Base-by-base conservation (phyloP, 768 basidiomycete genomes). In the Tephrocybe sp. region DNA sequence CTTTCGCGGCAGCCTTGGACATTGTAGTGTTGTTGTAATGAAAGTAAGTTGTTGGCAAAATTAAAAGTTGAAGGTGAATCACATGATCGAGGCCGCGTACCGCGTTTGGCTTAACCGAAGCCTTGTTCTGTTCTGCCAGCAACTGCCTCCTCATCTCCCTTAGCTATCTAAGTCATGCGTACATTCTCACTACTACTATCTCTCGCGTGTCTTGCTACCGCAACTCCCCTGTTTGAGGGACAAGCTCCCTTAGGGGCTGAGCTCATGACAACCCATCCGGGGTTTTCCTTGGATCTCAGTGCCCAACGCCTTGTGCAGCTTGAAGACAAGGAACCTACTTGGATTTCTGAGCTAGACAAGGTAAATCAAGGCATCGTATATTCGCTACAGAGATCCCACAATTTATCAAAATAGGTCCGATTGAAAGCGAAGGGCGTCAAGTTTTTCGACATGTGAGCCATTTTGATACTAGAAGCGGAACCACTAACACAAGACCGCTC, bases 281-380 rank as follows among this genome's bases (percentile, higher is more conserved):
- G 85, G 43, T 89, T 85, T 65, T 72, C 76, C 64, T 74, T 92
- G 52, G 85, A 94, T 71, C 73, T 95, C 48, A 74, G 78, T 51
- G 87, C 80, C 39, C 74, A 74, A 46, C 80, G 93, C 45, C 78
- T 94, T 47, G 84, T 96, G 45, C 82, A 92, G 65, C 73, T 91
- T 62, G 80, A 86, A 48, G 87, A 79, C 32, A 72, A 83, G 61
- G 72, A 72, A 10, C 86, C 90, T 3, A 78, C 86, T 45, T 87
- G 83, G 86, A 87, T 93, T 72, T 82, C 92, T 12, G 94, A 97
- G 68, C 69, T 88, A n/a, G 86, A 94, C 59, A 97, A 96, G 84
- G 89, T 87, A 26, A n/a, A 7, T 11, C 1, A n/a, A 14, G 55
- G 19, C 42, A 7, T 48, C 8, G 30, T 38, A 31, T 22, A 34